Evolutionary conservation across 495 filamentous ascomycete genomes (phyloP).

Genomic region (Penicillium odoratum): DNA sequence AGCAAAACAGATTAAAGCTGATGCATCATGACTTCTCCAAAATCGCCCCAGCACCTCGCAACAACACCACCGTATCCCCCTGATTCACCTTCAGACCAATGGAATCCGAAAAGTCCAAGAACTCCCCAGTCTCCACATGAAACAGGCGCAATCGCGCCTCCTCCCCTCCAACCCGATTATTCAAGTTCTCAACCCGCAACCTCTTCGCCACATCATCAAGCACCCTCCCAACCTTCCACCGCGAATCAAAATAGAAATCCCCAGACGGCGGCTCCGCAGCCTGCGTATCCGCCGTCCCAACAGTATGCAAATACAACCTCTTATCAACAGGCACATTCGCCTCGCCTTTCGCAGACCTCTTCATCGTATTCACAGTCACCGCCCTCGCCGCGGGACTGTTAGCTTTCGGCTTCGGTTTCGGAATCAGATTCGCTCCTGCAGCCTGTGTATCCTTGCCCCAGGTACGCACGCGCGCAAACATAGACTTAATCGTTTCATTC

Average conservation of each 20-base stretch:
- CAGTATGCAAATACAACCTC: conserved; percentile 81
- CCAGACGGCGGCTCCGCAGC: conserved; percentile 74
- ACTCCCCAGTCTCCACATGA: conserved; percentile 83
- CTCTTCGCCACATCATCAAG: conserved; percentile 84
- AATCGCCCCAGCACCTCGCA: conserved; percentile 75
- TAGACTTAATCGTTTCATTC: conserved; percentile 54
- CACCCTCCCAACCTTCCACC: conserved; percentile 86
- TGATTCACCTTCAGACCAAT: conserved; percentile 63
- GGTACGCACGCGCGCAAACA: conserved; percentile 61
- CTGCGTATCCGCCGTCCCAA: conserved; percentile 71
- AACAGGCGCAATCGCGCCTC: conserved; percentile 80
- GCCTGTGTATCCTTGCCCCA: conserved; percentile 68
- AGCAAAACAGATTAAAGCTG: conserved; percentile 9
- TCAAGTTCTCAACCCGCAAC: conserved; percentile 81
- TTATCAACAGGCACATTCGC: conserved; percentile 74
- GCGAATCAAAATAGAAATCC: conserved; percentile 78
- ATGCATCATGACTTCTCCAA: conserved; percentile 38
- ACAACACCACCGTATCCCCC: conserved; percentile 86
- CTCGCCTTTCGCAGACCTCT: conserved; percentile 87
- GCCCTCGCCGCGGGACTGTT: conserved; percentile 58
- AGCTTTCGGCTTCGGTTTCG: conserved; percentile 58
- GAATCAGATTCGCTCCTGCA: conserved; percentile 37
- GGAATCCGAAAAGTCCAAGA: conserved; percentile 85
- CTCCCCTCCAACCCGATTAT: conserved; percentile 78
- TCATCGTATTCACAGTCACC: conserved; percentile 69